Percentiles rank a stretch among this genome's conserved stretches.
Evolutionary conservation across 139 green algal species (phyloP).

Genomic region (Edaphochlamys debaryana): DNA sequence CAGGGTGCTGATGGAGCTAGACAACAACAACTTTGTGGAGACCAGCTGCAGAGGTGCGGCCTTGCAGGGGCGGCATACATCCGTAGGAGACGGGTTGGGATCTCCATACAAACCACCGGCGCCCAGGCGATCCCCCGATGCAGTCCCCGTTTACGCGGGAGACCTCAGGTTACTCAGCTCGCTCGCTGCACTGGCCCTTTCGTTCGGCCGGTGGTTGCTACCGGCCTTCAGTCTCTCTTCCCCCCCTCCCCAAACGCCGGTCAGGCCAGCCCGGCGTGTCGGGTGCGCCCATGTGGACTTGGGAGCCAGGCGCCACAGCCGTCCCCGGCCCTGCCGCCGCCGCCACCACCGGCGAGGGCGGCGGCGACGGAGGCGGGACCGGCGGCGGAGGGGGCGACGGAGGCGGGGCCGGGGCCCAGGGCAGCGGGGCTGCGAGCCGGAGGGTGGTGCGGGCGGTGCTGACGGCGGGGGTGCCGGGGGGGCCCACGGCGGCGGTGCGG

Average conservation of each 20-base stretch:
- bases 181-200: no score
- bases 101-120: no score
- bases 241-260: no score
- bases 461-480: slow-evolving; percentile 15
- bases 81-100: no score
- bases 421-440: neutral
- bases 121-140: no score
- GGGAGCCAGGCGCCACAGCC: neutral
- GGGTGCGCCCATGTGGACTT: slow-evolving; percentile 24
- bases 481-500: slow-evolving; percentile 19
- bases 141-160: no score
- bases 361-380: neutral
- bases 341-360: neutral
- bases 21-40: slow-evolving; percentile 23
- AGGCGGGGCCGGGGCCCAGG: neutral
- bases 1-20: slow-evolving; percentile 6
- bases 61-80: no score
- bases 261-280: slow-evolving; percentile 17
- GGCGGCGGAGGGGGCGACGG: neutral
- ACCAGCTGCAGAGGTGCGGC: neutral
- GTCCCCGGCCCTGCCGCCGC: neutral
- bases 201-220: no score
- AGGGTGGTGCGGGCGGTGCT: slow-evolving; percentile 24
- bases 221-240: no score
- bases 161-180: no score